Evolutionary conservation across 2,329 filamentous ascomycete genomes (phyloP).

Genomic region (Pseudocercospora cruenta): DNA sequence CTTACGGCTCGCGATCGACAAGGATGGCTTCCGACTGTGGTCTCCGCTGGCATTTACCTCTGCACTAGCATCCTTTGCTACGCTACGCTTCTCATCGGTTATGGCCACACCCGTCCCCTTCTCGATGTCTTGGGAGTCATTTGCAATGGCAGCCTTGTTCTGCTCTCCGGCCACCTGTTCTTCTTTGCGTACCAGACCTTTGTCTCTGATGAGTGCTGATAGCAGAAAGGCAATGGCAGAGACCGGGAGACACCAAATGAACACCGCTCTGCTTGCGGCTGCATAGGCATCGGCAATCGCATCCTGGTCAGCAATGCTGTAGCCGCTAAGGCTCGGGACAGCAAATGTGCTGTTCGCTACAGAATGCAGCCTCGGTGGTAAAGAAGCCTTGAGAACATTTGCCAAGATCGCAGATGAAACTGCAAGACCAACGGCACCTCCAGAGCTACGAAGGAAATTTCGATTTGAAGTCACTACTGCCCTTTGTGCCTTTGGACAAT

Average conservation of each 20-base stretch:
- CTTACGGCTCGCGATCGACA: neutral
- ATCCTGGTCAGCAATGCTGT: conserved; percentile 42
- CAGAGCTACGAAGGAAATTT: conserved; percentile 65
- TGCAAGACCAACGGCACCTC: conserved; percentile 62
- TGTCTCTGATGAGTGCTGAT: conserved; percentile 54
- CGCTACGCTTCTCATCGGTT: neutral
- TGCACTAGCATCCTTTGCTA: neutral
- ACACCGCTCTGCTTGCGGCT: conserved; percentile 57
- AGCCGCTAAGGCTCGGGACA: conserved; percentile 36
- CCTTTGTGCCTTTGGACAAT: conserved; percentile 59
- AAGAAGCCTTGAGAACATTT: conserved; percentile 39
- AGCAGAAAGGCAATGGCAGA: conserved; percentile 56
- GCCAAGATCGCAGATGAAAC: conserved; percentile 58
- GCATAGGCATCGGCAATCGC: conserved; percentile 39
- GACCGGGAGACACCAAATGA: conserved; percentile 60
- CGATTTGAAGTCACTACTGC: conserved; percentile 65
- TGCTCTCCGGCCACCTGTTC: conserved; percentile 17
- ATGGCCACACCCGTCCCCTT: neutral
- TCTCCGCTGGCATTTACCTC: neutral
- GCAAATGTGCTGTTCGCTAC: conserved; percentile 48
- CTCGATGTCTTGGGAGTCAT: neutral
- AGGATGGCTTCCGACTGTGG: neutral
- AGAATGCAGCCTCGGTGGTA: conserved; percentile 44
- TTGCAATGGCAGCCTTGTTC: neutral
- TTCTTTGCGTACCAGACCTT: conserved; percentile 32